Conservation (phyloP, 2,329 filamentous ascomycete species). For the Pseudogymnoascus sp. region DNA sequence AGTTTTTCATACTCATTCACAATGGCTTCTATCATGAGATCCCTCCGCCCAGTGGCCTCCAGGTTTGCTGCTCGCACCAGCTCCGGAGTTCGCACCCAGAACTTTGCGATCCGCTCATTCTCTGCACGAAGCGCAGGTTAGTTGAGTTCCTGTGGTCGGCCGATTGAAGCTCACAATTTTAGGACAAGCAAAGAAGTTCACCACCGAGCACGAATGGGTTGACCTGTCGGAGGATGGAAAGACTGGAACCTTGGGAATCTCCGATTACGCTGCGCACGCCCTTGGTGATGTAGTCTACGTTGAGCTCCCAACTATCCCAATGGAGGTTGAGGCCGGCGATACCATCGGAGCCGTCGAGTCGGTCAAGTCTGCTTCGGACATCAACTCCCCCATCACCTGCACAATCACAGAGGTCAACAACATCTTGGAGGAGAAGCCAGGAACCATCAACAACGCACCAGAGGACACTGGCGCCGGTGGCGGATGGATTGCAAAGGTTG, state of each 20-base stretch:
- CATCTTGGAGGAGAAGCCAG: constrained; percentile 73
- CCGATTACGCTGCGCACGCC: constrained; percentile 80
- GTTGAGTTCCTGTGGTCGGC: constrained; percentile 22
- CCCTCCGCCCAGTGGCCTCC: constrained; percentile 30
- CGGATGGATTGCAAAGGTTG: constrained; percentile 88
- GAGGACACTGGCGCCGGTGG: constrained; percentile 67
- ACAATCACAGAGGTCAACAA: constrained; percentile 67
- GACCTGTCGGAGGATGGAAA: constrained; percentile 77
- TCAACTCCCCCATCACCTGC: constrained; percentile 79
- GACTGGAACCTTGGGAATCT: constrained; percentile 76
- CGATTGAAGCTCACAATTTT: constrained; percentile 3
- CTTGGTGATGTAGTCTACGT: constrained; percentile 97
- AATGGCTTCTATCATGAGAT: constrained; percentile 55
- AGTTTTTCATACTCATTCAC: constrained; percentile 17
- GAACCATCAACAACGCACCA: constrained; percentile 79
- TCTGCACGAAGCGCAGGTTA: constrained; percentile 35
- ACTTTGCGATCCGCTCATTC: constrained; percentile 36
- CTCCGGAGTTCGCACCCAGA: constrained; percentile 10
- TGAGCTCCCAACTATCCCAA: constrained; percentile 70
- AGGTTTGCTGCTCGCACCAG: constrained; percentile 17
- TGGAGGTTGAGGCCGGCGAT: constrained; percentile 67
- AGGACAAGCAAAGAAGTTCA: constrained; percentile 65
- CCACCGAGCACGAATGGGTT: constrained; percentile 97
- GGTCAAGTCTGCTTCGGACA: constrained; percentile 96
- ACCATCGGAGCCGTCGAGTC: constrained; percentile 92